These are phyloP conservation scores for Trichoderma erinaceum DNA, from an alignment of 495 filamentous ascomycete genomes.

Conservation along the genomic window DNA sequence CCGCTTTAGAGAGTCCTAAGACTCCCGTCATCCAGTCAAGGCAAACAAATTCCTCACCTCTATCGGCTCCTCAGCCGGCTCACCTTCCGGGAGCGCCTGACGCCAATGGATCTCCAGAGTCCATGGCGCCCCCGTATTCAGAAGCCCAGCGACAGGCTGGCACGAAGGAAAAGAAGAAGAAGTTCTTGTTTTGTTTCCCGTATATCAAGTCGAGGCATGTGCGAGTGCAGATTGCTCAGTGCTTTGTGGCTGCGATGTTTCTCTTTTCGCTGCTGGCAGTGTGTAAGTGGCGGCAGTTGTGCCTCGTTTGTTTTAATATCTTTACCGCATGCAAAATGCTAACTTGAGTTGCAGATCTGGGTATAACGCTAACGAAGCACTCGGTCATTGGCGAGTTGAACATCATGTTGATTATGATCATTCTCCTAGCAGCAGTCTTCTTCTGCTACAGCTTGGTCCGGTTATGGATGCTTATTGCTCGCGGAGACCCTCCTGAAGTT, in stretches of 20 bases:
- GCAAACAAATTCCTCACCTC: not conserved
- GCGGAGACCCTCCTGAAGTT: constrained; percentile 27
- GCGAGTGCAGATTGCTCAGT: constrained; percentile 50
- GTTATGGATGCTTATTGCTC: constrained; percentile 56
- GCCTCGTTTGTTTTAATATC: not conserved
- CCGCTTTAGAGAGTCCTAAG: constrained; percentile 7
- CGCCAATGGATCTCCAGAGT: not conserved
- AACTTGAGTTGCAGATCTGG: constrained; percentile 48
- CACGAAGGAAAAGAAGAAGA: constrained; percentile 28
- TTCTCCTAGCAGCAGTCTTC: constrained; percentile 65
- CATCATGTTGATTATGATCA: constrained; percentile 68
- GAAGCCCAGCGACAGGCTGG: not conserved
- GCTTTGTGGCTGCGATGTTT: constrained; percentile 50
- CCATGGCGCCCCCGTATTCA: not conserved
- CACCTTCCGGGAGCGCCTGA: not conserved
- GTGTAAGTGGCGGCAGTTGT: constrained; percentile 42
- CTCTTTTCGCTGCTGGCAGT: constrained; percentile 49
- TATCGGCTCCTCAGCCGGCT: not conserved
- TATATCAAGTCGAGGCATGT: constrained; percentile 48
- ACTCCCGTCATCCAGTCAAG: not conserved
- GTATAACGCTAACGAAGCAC: constrained; percentile 55
- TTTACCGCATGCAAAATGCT: constrained; percentile 14
- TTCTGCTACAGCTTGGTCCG: constrained; percentile 73
- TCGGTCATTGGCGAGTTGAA: constrained; percentile 58
- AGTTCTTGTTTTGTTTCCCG: constrained; percentile 46